Evolutionary conservation across 345 rosid genomes (phyloP).

Genomic region (Aegle marmelos): DNA sequence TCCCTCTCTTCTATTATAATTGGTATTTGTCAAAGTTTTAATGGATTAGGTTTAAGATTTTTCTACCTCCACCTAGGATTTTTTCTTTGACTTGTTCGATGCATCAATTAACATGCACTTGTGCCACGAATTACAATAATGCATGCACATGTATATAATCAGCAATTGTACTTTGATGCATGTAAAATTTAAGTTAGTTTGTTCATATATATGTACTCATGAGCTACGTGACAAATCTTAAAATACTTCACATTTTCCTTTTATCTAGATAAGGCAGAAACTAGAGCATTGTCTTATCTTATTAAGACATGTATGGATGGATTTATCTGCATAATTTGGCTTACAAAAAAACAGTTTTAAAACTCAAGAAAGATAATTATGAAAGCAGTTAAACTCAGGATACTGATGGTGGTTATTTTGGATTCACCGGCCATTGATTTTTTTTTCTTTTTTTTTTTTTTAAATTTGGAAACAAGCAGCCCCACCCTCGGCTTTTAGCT

Average conservation of each 20-base stretch:
- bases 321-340: slow-evolving; percentile 13
- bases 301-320: slow-evolving; percentile 18
- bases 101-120: neutral
- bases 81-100: neutral
- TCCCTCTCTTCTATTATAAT: no score
- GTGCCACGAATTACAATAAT: neutral
- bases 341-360: slow-evolving; percentile 18
- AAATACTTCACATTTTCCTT: neutral
- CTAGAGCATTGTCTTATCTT: slow-evolving; percentile 7
- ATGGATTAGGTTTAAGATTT: no score
- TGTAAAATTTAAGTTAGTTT: neutral
- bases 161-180: neutral
- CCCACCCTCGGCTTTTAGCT: slow-evolving; percentile 10
- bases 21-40: no score
- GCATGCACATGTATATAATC: no score
- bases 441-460: neutral
- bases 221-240: neutral
- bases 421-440: slow-evolving; percentile 9
- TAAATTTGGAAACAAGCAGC: slow-evolving; percentile 23
- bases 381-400: neutral
- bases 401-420: slow-evolving; percentile 9
- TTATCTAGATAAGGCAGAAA: slow-evolving; percentile 11
- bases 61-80: no score
- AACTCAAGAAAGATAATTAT: slow-evolving; percentile 21
- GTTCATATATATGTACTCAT: neutral